These are phyloP conservation scores for Xylaria sp. DNA, from an alignment of 2,329 filamentous ascomycete genomes.

Conservation along the genomic window DNA sequence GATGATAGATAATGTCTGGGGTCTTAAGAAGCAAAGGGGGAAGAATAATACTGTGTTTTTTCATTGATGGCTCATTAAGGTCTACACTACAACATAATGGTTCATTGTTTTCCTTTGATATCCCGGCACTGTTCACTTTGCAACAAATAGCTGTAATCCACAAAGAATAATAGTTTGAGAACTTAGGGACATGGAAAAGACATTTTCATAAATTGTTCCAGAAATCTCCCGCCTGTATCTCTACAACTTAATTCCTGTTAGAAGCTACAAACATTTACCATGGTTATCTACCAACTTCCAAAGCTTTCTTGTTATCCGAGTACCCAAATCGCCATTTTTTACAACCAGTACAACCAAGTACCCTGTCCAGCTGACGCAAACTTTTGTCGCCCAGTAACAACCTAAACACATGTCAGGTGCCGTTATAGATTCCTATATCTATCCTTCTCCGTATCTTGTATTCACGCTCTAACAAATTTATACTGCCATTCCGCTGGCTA, in stretches of 20 bases:
- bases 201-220: not conserved
- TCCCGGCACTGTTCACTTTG: not conserved
- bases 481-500: not conserved
- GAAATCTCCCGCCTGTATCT: not conserved
- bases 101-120: constrained; percentile 12
- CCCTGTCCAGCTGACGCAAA: not conserved
- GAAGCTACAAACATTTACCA: not conserved
- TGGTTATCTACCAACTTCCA: not conserved
- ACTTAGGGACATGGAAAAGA: not conserved
- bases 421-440: not conserved
- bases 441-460: not conserved
- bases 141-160: not conserved
- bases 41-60: no score
- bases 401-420: not conserved
- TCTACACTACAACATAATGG: constrained; percentile 3
- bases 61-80: not conserved
- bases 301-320: not conserved
- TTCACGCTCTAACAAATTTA: no score
- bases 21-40: no score
- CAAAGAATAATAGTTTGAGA: not conserved
- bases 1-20: no score
- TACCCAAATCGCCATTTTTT: no score
- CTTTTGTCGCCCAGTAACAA: not conserved
- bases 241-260: not conserved
- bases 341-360: not conserved